Base-by-base conservation (phyloP, 768 basidiomycete genomes). In the Kwoniella sp. region DNA sequence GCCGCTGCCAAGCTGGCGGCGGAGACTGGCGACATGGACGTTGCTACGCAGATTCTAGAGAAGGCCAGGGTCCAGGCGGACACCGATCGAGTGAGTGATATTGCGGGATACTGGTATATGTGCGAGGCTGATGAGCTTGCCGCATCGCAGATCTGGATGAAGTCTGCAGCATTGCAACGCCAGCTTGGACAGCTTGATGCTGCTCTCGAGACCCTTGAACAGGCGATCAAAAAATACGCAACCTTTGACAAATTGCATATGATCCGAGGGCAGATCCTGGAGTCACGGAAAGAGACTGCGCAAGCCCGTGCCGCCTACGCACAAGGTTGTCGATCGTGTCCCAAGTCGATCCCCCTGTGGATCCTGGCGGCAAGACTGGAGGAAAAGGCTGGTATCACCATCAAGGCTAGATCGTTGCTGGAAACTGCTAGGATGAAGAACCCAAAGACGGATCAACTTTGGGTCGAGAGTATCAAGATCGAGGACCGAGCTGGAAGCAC, bases 1-100 rank as follows among this genome's bases (percentile, higher is more conserved):
- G 95, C 93, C 2, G 95, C 93, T 25, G 89, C 93, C 58, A 98
- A 98, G 74, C 79, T 96, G 5, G 93, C 96, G 70, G 89, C 91
- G 0, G 92, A 96, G 78, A 98, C 93, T 60, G 87, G 88, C 2
- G 88, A 98, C 69, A 78, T 88, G 54, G 84, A 79, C 5, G 89
- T 88, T 15, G 93, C 93, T 2, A 78, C 85, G 56, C 86, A 91
- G 74, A 76, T 99, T 37, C 79, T 98, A 58, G 82, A 86, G 41
- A 86, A 91, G 56, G 95, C 93, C 11, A 78, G 93, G 53, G 86
- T 83, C 15, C 88, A 92, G 11, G 90, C 92, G 0, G 88, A 89
- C 63, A 98, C 93, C 1, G 86, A 93, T 61, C 77, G 91, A 74
- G 91, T 89, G 60, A 65, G 84, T 76, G n/a, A n/a, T n/a, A n/a